Conservation (phyloP, 208 protist species). For the Acanthamoeba sp. region DNA sequence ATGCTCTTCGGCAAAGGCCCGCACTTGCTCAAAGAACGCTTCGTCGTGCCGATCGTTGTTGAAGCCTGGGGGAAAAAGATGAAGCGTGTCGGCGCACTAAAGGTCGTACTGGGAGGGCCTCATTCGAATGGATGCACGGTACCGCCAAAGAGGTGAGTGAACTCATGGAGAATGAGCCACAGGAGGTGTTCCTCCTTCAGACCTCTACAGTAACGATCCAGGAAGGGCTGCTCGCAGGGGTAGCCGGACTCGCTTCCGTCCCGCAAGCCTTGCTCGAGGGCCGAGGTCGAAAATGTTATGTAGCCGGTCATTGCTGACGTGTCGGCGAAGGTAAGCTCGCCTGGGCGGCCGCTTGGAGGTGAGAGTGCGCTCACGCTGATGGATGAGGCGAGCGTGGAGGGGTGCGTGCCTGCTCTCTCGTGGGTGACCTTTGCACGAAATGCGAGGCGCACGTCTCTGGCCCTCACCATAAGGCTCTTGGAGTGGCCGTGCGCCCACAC, state of each 20-base stretch:
- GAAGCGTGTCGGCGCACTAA: background rate
- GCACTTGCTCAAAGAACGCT: conserved; percentile 46
- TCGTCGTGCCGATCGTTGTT: conserved; percentile 17
- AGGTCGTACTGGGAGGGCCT: background rate
- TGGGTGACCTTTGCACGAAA: background rate
- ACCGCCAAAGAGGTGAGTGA: conserved; percentile 18
- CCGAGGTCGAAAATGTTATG: conserved; percentile 1
- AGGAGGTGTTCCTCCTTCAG: conserved; percentile 36
- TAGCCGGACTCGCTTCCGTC: conserved; percentile 18
- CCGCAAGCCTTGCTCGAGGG: background rate
- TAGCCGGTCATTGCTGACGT: conserved; percentile 32
- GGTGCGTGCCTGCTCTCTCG: no score
- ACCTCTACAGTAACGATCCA: background rate
- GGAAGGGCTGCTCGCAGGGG: background rate
- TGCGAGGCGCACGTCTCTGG: background rate
- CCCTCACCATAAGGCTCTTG: background rate
- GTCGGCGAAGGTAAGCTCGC: conserved; percentile 34
- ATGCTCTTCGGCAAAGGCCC: background rate
- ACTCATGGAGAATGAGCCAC: conserved; percentile 23
- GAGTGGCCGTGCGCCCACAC: background rate
- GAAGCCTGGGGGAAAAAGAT: background rate
- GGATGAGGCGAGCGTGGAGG: background rate
- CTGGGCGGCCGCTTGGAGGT: background rate
- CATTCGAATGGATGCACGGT: no score
- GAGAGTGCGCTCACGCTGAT: background rate